Evolutionary conservation across 371 early-diverging fungal species (phyloP).

Genomic region (Mortierella sp.): DNA sequence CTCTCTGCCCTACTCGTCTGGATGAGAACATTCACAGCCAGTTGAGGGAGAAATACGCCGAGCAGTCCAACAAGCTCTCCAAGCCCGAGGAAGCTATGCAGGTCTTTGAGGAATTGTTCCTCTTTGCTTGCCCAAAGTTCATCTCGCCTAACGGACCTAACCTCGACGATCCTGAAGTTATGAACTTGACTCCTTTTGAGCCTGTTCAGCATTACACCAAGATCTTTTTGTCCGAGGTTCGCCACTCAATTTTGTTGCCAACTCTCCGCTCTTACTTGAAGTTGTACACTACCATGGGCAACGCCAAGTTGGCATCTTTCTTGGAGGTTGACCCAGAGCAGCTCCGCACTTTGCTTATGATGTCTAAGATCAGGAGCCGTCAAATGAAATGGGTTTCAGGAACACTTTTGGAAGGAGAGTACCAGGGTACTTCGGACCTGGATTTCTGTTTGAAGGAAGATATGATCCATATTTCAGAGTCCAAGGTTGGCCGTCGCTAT

Average conservation of each 20-base stretch:
- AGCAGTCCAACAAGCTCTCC: slow-evolving; percentile 85
- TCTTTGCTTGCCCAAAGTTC: slow-evolving; percentile 95
- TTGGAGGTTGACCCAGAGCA: slow-evolving; percentile 87
- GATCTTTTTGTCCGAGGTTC: slow-evolving; percentile 88
- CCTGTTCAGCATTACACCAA: slow-evolving; percentile 84
- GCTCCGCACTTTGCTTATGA: slow-evolving; percentile 78
- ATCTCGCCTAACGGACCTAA: slow-evolving; percentile 87
- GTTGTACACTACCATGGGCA: slow-evolving; percentile 92
- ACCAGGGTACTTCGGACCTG: slow-evolving; percentile 84
- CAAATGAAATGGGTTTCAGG: slow-evolving; percentile 86
- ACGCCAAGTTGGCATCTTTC: slow-evolving; percentile 91
- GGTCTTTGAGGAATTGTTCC: slow-evolving; percentile 90
- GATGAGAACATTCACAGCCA: slow-evolving; percentile 92
- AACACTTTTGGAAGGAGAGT: slow-evolving; percentile 85
- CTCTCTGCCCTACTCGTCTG: slow-evolving; percentile 92
- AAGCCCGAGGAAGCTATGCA: slow-evolving; percentile 82
- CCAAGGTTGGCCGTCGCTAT: slow-evolving; percentile 91
- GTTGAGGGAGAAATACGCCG: slow-evolving; percentile 93
- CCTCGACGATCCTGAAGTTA: slow-evolving; percentile 67
- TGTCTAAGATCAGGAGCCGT: slow-evolving; percentile 93
- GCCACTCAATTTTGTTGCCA: slow-evolving; percentile 87
- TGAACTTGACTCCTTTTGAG: slow-evolving; percentile 61
- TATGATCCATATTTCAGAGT: slow-evolving; percentile 94
- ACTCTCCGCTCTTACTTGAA: slow-evolving; percentile 94
- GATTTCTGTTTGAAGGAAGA: slow-evolving; percentile 94